Percentiles rank a stretch among this genome's conserved stretches.
These are phyloP conservation scores for Detonula confervacea DNA, from an alignment of 352 stramenopile genomes.

Conservation along the genomic window DNA sequence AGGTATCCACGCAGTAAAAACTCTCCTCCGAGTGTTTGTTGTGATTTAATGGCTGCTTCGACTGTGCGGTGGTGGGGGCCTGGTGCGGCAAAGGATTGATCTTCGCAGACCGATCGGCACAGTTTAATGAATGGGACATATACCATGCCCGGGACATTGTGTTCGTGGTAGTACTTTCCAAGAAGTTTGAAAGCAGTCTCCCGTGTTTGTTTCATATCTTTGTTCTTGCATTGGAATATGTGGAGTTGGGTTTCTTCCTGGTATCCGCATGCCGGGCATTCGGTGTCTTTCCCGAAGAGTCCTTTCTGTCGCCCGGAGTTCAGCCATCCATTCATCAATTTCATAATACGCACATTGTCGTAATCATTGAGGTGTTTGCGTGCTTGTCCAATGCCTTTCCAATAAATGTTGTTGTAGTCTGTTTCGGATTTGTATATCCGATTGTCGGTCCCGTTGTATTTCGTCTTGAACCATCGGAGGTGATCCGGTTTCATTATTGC, in stretches of 20 bases:
- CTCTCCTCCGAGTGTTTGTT: neutral
- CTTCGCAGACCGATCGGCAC: neutral
- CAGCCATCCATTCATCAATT: slow-evolving; percentile 8
- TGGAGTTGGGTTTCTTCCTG: neutral
- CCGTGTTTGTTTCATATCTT: neutral
- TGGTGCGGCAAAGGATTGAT: no score
- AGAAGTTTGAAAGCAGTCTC: neutral
- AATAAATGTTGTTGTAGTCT: slow-evolving; percentile 10
- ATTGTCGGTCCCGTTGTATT: neutral
- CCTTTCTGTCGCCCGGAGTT: slow-evolving; percentile 3
- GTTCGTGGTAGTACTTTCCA: neutral
- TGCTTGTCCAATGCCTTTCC: neutral
- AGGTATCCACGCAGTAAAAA: neutral
- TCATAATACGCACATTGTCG: neutral
- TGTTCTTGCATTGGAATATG: neutral
- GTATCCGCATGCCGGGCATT: neutral
- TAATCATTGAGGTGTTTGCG: neutral
- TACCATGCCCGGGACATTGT: neutral
- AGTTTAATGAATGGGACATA: neutral
- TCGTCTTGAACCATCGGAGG: slow-evolving; percentile 1
- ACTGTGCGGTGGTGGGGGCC: neutral
- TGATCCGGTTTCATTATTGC: neutral
- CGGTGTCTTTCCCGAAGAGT: neutral
- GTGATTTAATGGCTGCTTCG: neutral
- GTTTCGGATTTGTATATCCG: neutral